Evolutionary conservation across 176 grass and related monocot genomes (phyloP), one percentile per base, ranked within the genome.

Genomic region (Zizania latifolia): DNA sequence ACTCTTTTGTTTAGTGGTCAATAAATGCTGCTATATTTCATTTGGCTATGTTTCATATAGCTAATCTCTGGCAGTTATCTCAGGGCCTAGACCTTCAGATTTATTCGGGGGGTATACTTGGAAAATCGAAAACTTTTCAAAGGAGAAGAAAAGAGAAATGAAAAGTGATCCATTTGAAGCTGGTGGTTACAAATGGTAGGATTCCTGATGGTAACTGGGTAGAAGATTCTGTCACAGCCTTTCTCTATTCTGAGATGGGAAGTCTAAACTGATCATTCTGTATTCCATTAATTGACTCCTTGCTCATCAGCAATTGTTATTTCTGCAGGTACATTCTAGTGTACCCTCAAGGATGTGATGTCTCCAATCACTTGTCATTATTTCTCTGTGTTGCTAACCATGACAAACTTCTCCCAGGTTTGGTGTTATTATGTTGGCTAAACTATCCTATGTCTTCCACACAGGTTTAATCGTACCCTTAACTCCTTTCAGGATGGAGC

Each of bases 351-450:
- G 95, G 95, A 55, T 99, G 95, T 77, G 95, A 99, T 79, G 95
- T 92, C 38, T 86, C 86, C 64, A 99, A 99, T 88, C 91, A 99
- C 68, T 85, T 99, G 37, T 99, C 95, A 46, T 83, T 99, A 71
- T 99, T 99, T 90, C 86, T 99, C 46, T 99, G 91, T 82, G 91
- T 99, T 81, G 95, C 95, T 71, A 62, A 99, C 88, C 86, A 99
- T 77, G 95, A 99, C 19, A 92, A 99, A 85, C 89, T 90, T 65
- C 84, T 90, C 53, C 95, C 95, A 90, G 95, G 95, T 99, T 60
- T 83, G 73, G 28, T 70, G 58, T 61, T 76, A 55, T 62, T 69
- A 28, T 76, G 69, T 56, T 39, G 24, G 53, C 56, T 85, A 77
- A 48, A 71, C 10, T 81, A 71, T 84, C 65, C 31, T 44, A n/a